Evolutionary conservation across 2,329 filamentous ascomycete species (phyloP), one percentile per base, ranked within the genome.

Genomic region (Exophiala xenobiotica): DNA sequence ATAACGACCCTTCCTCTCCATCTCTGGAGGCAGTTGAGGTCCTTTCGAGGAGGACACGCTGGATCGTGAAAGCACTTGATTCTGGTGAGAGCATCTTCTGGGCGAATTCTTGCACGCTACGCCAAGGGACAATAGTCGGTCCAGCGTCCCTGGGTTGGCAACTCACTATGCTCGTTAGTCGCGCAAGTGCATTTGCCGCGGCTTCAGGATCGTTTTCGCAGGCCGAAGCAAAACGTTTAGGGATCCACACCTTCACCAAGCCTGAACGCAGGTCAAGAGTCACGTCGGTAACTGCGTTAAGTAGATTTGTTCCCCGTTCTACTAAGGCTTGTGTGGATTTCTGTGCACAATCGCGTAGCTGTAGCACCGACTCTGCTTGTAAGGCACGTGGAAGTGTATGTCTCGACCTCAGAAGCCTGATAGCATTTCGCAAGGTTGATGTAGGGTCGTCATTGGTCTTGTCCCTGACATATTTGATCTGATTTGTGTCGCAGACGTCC

Each of bases 381-480:
- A 97, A 70, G 0, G 90, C 89, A 7, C 67, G 67, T 0, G 93
- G 92, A 3, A 97, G 71, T 2, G 67, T 64, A 51, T 84, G 70
- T 3, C 78, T 69, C 20, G 74, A 70, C 16, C 81, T 76, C 37
- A 95, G 67, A 65, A 86, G 73, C 24, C 92, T 82, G 29, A 96
- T 75, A 0, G 92, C 84, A 63, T 99, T 99, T 29, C 93, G 81
- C 38, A 78, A 70, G 0, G 93, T 96, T 52, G 95, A 71, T 0
- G 85, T 90, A 6, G 76, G 78, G 62, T 96, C 87, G 12, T 75
- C 68, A 64, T 99, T 99, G 1, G 91, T 96, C 35, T 76, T 72
- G 66, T 99, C 93, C 65, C 93, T 88, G 57, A 90, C 88, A 87
- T 89, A 97, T 0, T 73, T 70, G 7, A 95, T 71, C 0, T 75